Evolutionary conservation across 2,329 filamentous ascomycete species (phyloP).

Genomic region (Aspergillus jensenii): DNA sequence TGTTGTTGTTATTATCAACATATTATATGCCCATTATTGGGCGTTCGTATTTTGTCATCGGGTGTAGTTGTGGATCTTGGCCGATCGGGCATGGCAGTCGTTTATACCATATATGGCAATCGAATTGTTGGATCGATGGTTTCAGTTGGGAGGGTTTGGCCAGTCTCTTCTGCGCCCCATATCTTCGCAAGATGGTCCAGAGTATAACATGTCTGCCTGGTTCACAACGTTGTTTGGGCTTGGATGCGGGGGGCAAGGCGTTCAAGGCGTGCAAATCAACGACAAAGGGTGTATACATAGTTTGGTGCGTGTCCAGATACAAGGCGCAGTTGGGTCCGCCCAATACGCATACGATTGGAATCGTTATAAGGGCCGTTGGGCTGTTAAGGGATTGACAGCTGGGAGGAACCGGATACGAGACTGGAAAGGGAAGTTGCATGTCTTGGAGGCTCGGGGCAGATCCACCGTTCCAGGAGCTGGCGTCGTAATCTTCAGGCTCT

Average conservation of each 20-base stretch:
- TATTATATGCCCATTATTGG: not conserved
- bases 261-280: too few relatives aligned
- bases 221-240: not conserved
- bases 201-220: not conserved
- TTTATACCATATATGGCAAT: not conserved
- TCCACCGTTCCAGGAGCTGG: not conserved
- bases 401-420: not conserved
- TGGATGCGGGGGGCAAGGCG: not conserved
- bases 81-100: not conserved
- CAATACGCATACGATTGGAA: not conserved
- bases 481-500: not conserved
- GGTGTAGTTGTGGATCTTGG: not conserved
- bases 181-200: not conserved
- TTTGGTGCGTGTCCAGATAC: not conserved
- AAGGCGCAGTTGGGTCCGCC: not conserved
- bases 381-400: not conserved
- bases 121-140: not conserved
- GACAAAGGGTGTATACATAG: not conserved
- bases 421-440: not conserved
- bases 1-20: too few relatives aligned
- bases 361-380: not conserved
- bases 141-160: not conserved
- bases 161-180: not conserved
- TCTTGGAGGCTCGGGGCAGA: not conserved
- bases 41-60: not conserved